These are phyloP conservation scores for Xylariaceae sp. DNA, from an alignment of 2,329 filamentous ascomycete species.

Conservation along the genomic window DNA sequence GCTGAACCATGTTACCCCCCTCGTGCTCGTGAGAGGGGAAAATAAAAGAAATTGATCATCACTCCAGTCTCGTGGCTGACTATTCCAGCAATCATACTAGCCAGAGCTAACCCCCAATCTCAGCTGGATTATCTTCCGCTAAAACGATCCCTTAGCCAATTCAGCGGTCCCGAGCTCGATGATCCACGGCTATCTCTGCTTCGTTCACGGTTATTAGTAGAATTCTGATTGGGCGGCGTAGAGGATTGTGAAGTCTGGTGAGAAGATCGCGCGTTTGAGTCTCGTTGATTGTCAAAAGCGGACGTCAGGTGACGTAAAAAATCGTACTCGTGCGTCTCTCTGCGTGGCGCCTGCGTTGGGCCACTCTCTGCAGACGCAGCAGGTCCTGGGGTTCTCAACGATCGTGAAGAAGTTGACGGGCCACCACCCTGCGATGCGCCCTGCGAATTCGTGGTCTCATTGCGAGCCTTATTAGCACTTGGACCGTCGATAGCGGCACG, in stretches of 20 bases:
- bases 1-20: neutral
- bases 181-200: conserved; percentile 33
- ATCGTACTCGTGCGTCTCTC: conserved; percentile 19
- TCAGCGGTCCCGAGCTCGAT: conserved; percentile 37
- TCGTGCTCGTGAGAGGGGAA: neutral
- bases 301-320: conserved; percentile 19
- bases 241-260: conserved; percentile 19
- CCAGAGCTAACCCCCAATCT: neutral
- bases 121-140: conserved; percentile 23
- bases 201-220: conserved; percentile 27
- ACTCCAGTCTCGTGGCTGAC: neutral
- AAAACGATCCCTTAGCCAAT: conserved; percentile 43
- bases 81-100: neutral
- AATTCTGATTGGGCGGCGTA: conserved; percentile 25
- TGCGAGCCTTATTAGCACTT: conserved; percentile 25
- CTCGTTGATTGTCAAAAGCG: conserved; percentile 17
- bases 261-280: conserved; percentile 28
- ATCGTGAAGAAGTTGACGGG: conserved; percentile 22
- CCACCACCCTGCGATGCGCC: neutral
- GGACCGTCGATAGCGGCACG: conserved; percentile 51
- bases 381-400: conserved; percentile 8
- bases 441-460: conserved; percentile 10
- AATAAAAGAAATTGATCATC: neutral
- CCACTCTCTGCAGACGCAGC: conserved; percentile 19
- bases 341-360: conserved; percentile 16